Evolutionary conservation across 345 rosid genomes (phyloP).

Genomic region (Linum tenue): DNA sequence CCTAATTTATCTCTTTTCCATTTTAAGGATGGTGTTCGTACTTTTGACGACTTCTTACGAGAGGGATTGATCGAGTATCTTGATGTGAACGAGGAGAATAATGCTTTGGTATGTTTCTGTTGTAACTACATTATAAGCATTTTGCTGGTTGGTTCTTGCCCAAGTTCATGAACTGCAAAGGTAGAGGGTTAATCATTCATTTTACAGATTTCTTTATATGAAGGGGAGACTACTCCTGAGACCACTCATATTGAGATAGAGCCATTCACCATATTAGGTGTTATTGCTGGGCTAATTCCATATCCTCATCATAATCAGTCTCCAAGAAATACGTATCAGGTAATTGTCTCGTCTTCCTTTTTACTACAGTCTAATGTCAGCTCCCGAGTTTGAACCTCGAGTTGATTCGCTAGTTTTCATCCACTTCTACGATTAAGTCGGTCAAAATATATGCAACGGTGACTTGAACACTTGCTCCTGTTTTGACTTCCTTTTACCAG

Average conservation of each 20-base stretch:
- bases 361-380: slow-evolving; percentile 1
- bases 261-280: slow-evolving; percentile 94
- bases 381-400: neutral
- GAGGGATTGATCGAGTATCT: slow-evolving; percentile 90
- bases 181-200: slow-evolving; percentile 3
- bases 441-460: too few relatives aligned
- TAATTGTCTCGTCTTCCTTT: slow-evolving; percentile 18
- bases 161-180: neutral
- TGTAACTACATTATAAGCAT: neutral
- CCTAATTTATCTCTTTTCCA: slow-evolving; percentile 17
- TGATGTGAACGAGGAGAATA: slow-evolving; percentile 96
- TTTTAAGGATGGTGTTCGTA: slow-evolving; percentile 72
- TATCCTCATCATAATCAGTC: slow-evolving; percentile 98
- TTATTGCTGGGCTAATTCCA: slow-evolving; percentile 89
- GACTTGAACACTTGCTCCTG: neutral
- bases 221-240: slow-evolving; percentile 57
- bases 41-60: slow-evolving; percentile 80
- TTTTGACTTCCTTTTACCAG: slow-evolving; percentile 26
- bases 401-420: neutral
- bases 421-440: neutral
- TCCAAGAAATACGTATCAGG: slow-evolving; percentile 97
- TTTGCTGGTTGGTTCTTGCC: neutral
- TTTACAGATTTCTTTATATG: slow-evolving; percentile 80
- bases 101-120: slow-evolving; percentile 60
- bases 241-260: slow-evolving; percentile 94